Evolutionary conservation across 1,284 basidiomycete species (phyloP), one percentile per base, ranked within the genome.

Genomic region (Malassezia pachydermatis): DNA sequence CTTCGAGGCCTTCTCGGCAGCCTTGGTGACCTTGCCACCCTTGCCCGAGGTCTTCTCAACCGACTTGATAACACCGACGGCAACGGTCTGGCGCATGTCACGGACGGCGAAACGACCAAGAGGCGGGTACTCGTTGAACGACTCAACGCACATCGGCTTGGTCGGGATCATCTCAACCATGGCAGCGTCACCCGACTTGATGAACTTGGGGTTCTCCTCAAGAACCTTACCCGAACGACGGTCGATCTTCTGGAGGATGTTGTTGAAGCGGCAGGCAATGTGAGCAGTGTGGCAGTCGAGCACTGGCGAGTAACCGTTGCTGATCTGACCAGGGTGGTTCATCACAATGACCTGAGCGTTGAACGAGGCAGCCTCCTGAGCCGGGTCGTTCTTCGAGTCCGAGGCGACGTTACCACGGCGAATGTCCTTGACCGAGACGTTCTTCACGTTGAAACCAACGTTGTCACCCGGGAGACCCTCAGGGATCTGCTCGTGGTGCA

Each of bases 381-480:
- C 88, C 72, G 92, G 94, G 80, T 96, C 89, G 79, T 94, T 94
- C 88, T 98, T 98, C 70, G 89, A 89, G 84, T 98, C 94, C 62
- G 88, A 92, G 73, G 85, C 86, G 71, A 98, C 92, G 78, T 98
- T 95, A 62, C 92, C 92, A 80, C 92, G 89, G 73, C 92, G 90
- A 73, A 99, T 98, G 80, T 98, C 92, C 84, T 98, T 98, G 77
- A 98, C 92, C 57, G 92, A 98, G 39, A 96, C 92, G 88, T 96
- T 96, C 84, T 88, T 92, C 72, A 72, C 70, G 67, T 71, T 71
- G 83, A 92, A 92, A 59, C 88, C 90, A 74, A 96, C 90, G 78
- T 98, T 98, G 83, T 98, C 92, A 81, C 94, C 94, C 58, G 92
- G 92, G 58, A 80, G 72, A 80, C 94, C 94, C 77, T 88, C 81